These are phyloP conservation scores for Colletotrichum lini DNA, from an alignment of 2,329 filamentous ascomycete species.

Conservation along the genomic window DNA sequence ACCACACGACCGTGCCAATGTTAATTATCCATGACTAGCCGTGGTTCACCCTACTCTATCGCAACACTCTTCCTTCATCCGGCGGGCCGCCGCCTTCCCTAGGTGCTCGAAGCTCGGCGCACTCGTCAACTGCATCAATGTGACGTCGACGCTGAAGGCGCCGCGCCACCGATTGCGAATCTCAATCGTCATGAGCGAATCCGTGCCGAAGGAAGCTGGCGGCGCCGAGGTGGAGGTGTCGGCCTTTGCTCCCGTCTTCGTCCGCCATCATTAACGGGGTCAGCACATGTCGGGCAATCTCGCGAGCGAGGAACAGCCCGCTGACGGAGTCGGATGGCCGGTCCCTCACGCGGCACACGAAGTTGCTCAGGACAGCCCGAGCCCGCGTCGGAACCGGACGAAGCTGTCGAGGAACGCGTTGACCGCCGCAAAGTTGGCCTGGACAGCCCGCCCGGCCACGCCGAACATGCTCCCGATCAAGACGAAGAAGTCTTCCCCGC, in stretches of 20 bases:
- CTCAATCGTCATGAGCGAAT: conserved; percentile 44
- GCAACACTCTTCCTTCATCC: background rate
- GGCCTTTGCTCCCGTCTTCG: conserved; percentile 43
- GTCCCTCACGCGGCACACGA: background rate
- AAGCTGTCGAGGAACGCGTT: conserved; percentile 58
- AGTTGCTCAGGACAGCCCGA: conserved; percentile 43
- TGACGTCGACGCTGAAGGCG: conserved; percentile 43
- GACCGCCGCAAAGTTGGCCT: conserved; percentile 57
- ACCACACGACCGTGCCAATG: too few relatives aligned
- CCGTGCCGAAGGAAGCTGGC: conserved; percentile 39
- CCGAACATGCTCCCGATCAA: conserved; percentile 46
- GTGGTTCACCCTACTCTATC: background rate
- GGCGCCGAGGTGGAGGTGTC: background rate
- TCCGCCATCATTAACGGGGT: conserved; percentile 4
- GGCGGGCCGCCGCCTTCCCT: conserved; percentile 1
- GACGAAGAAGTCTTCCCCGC: conserved; percentile 49
- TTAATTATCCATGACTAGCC: background rate
- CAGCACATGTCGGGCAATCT: background rate
- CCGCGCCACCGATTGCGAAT: conserved; percentile 44
- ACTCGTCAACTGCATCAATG: conserved; percentile 40
- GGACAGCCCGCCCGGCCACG: conserved; percentile 51
- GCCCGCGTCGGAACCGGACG: conserved; percentile 51
- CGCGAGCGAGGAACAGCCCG: background rate
- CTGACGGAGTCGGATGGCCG: background rate
- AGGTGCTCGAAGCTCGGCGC: conserved; percentile 12